Evolutionary conservation across 352 stramenopile genomes (phyloP), one percentile per base, ranked within the genome.

Genomic region (Discostella stelligera): DNA sequence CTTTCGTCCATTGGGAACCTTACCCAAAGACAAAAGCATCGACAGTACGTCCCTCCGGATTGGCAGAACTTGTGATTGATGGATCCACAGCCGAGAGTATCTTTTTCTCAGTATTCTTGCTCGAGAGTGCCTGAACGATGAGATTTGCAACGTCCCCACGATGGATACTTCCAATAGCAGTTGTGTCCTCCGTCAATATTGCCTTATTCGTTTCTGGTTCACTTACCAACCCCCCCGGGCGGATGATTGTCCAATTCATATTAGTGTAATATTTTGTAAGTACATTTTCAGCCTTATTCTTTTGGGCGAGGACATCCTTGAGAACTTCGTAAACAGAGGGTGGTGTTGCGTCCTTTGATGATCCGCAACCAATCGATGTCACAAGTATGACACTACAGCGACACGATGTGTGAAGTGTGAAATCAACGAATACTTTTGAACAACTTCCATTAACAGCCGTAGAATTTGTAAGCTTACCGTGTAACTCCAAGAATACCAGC

Each of bases 191-290:
- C 16, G 91, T 95, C 44, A 95, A 77, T 41, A 94, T 88, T 21
- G 89, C 89, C 18, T 91, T 83, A 25, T 82, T 84, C 37, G 91
- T 94, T 41, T 77, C 73, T 2, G 75, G 60, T 50, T 91, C 90
- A 39, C 59, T 86, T 13, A 88, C 82, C 16, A 95, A 73, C 5
- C 90, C 91, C 13, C 91, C 91, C 27, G 91, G 91, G 23, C 91
- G 80, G 30, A 95, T 91, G 63, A 95, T 94, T 0, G 90, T 94
- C 91, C 91, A 95, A 41, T 94, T 91, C 53, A 83, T 88, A 59
- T 95, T 94, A 18, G 90, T 95, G 71, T 95, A 95, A 65, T 94
- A 95, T 63, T 91, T 93, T 25, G 89, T 90, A 2, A 95, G 77
- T 27, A 94, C 80, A 61, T 94, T 94, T 62, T 95, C 91, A 27